A percentile compares a stretch with the other conserved stretches of the same genome.
Evolutionary conservation across 352 stramenopile genomes (phyloP).

Genomic region (Sclerospora graminicola): DNA sequence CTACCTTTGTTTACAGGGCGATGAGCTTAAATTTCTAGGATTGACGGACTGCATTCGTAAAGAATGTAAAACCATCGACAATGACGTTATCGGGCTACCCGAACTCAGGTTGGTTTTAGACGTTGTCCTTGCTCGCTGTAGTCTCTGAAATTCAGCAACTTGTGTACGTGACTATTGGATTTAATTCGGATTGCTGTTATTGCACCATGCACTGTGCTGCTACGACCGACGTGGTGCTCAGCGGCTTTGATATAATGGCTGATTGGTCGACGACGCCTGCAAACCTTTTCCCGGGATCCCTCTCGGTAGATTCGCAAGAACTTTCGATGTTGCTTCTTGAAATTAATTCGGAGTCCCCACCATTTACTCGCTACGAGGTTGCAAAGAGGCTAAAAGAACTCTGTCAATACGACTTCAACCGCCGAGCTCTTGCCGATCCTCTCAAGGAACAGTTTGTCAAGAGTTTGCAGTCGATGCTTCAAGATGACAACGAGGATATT

Average conservation of each 20-base stretch:
- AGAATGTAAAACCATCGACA: conserved; percentile 50
- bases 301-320: conserved; percentile 36
- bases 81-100: conserved; percentile 43
- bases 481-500: conserved; percentile 63
- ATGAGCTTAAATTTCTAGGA: conserved; percentile 56
- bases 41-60: conserved; percentile 56
- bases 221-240: conserved; percentile 5
- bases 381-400: conserved; percentile 70
- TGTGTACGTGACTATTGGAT: not conserved
- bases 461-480: conserved; percentile 48
- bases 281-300: conserved; percentile 36
- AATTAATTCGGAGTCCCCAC: conserved; percentile 35
- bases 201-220: conserved; percentile 3
- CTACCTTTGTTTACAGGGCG: conserved; percentile 24
- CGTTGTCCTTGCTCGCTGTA: not conserved
- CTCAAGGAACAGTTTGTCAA: conserved; percentile 43
- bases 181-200: conserved; percentile 15
- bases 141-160: not conserved
- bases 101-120: conserved; percentile 42
- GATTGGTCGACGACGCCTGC: conserved; percentile 38
- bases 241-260: conserved; percentile 59
- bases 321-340: conserved; percentile 49
- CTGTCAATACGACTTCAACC: conserved; percentile 44
- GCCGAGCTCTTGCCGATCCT: conserved; percentile 27
- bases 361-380: conserved; percentile 52